A percentile compares a stretch with the other conserved stretches of the same genome.
Evolutionary conservation across 139 green algal genomes (phyloP).

Genomic region (Chlorella sorokiniana): DNA sequence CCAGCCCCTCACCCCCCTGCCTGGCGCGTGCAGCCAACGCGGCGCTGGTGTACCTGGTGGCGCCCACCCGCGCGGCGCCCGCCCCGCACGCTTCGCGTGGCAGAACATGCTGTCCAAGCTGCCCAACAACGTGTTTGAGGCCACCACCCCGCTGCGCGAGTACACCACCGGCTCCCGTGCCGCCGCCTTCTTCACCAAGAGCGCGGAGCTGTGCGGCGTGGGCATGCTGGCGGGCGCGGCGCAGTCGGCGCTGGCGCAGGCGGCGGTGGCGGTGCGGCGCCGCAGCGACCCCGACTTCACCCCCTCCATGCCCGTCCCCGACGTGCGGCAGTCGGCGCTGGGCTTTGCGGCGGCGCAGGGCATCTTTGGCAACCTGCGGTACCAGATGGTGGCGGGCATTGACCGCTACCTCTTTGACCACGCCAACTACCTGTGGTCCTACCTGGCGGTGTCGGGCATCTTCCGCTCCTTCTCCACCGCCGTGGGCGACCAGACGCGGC

Average conservation of each 20-base stretch:
- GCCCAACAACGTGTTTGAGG: slow-evolving; percentile 87
- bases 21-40: slow-evolving; percentile 70
- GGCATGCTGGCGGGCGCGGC: slow-evolving; percentile 69
- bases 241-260: slow-evolving; percentile 42
- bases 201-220: slow-evolving; percentile 87
- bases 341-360: slow-evolving; percentile 85
- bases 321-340: slow-evolving; percentile 55
- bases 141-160: slow-evolving; percentile 75
- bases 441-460: slow-evolving; percentile 54
- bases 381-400: slow-evolving; percentile 91
- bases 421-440: slow-evolving; percentile 76
- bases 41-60: slow-evolving; percentile 85
- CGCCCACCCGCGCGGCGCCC: slow-evolving; percentile 78
- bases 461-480: slow-evolving; percentile 44
- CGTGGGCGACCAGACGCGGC: slow-evolving; percentile 48
- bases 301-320: slow-evolving; percentile 79
- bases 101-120: slow-evolving; percentile 75
- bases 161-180: slow-evolving; percentile 74
- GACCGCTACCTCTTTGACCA: slow-evolving; percentile 90
- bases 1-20: neutral
- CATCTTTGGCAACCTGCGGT: slow-evolving; percentile 86
- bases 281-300: slow-evolving; percentile 65
- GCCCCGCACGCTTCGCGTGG: slow-evolving; percentile 66
- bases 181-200: slow-evolving; percentile 79
- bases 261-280: slow-evolving; percentile 50